Base-by-base conservation (phyloP, 768 basidiomycete genomes). In the Suillus plorans region DNA sequence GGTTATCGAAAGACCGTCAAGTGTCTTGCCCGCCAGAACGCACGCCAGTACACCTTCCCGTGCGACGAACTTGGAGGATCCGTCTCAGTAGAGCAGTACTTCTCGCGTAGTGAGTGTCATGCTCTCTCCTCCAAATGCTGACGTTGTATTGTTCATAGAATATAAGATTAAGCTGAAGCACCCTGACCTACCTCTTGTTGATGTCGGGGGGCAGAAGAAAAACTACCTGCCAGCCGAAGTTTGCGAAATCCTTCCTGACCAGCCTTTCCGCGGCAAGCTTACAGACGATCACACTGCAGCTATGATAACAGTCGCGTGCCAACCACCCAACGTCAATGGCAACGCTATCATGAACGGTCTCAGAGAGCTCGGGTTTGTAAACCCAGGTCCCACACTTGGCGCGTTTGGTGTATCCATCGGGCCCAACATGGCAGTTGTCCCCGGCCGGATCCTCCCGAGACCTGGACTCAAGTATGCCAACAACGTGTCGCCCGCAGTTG, bases 1-100 rank as follows among this genome's bases (percentile, higher is more conserved):
- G 86, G 86, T n/a, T 89, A 92, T 70, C 85, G 80, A 71, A 94
- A 92, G 77, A 86, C 88, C 0, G 82, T 94, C 64, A 89, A 89
- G 73, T 74, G 74, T 3, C 72, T 90, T 16, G 79, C 80, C 14
- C 78, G 79, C 28, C 56, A 76, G 22, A 81, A 42, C 12, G 79
- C 85, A 18, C 76, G 56, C 44, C 71, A 80, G 37, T 75, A 82
- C 65, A 72, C 62, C 14, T 85, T 85, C 66, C 69, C 73, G 10
- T 76, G 80, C 6, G 74, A 79, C 2, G 82, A 82, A 36, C 71
- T 76, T 58, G 77, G 77, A 6, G 75, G 72, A 1, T 31, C 47
- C 18, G 79, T 85, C 36, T 79, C 77, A 0, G 85, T 86, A 2
- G 80, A 81, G 63, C 66, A 81, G 34, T 85, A 85, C 66, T 85